Conservation (phyloP, 2,329 filamentous ascomycete species). For the Aspergillus sp. region DNA sequence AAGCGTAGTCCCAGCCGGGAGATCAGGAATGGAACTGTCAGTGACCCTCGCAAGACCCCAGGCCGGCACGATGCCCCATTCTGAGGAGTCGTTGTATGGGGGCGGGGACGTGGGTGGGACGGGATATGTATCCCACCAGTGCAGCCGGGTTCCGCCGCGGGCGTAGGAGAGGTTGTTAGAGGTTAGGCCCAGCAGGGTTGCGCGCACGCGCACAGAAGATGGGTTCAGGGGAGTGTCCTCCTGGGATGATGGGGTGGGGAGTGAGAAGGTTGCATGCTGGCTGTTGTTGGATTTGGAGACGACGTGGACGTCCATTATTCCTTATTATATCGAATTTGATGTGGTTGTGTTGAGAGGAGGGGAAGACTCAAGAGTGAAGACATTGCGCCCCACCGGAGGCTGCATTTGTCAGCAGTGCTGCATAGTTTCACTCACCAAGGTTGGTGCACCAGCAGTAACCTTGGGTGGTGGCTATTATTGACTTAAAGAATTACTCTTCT, state of each 20-base stretch:
- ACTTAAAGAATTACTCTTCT: too few relatives aligned
- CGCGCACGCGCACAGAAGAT: slow-evolving; percentile 16
- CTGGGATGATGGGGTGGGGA: not conserved
- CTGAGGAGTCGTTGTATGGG: slow-evolving; percentile 32
- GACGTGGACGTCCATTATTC: slow-evolving; percentile 23
- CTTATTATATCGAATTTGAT: too few relatives aligned
- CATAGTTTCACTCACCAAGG: too few relatives aligned
- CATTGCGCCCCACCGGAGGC: too few relatives aligned
- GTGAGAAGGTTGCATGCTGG: slow-evolving; percentile 19
- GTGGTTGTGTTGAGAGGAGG: too few relatives aligned
- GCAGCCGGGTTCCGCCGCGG: slow-evolving; percentile 3
- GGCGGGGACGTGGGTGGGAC: slow-evolving; percentile 33
- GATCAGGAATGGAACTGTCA: slow-evolving; percentile 37
- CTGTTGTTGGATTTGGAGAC: slow-evolving; percentile 28
- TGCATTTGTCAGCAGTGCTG: too few relatives aligned
- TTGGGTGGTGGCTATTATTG: too few relatives aligned
- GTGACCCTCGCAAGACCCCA: slow-evolving; percentile 50
- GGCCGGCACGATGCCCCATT: slow-evolving; percentile 50
- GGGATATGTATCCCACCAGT: slow-evolving; percentile 47
- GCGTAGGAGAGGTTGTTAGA: slow-evolving; percentile 25
- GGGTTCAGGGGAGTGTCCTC: not conserved
- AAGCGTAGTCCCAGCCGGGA: slow-evolving; percentile 37
- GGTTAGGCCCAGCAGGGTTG: slow-evolving; percentile 16
- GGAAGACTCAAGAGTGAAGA: too few relatives aligned
- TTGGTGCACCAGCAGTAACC: too few relatives aligned